Percentiles rank a stretch among this genome's conserved stretches.
Evolutionary conservation across 208 protist genomes (phyloP).

Genomic region (Borovskyia barvae): DNA sequence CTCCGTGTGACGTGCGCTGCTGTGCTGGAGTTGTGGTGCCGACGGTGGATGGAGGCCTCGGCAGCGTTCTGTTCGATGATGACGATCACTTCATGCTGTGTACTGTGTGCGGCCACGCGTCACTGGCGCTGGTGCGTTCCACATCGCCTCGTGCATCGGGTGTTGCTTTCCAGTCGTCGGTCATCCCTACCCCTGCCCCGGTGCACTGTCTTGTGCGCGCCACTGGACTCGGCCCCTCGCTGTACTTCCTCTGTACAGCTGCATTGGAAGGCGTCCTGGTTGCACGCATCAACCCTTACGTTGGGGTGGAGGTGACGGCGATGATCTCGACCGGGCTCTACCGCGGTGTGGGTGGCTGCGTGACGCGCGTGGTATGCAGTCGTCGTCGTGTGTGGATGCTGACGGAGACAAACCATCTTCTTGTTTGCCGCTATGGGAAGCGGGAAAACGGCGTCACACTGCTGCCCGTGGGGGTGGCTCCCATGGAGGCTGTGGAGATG

Average conservation of each 20-base stretch:
- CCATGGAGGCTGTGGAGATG: constrained; percentile 43
- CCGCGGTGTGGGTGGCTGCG: constrained; percentile 62
- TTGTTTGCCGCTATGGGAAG: constrained; percentile 66
- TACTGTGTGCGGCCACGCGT: constrained; percentile 36
- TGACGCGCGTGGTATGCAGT: constrained; percentile 56
- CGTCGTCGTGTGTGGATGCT: constrained; percentile 59
- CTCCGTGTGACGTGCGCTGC: constrained; percentile 17
- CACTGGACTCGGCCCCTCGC: constrained; percentile 50
- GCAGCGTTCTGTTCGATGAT: constrained; percentile 53
- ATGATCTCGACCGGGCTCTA: constrained; percentile 64
- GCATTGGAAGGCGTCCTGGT: constrained; percentile 66
- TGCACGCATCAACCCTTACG: constrained; percentile 54
- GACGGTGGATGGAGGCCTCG: constrained; percentile 55
- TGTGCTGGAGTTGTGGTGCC: constrained; percentile 23
- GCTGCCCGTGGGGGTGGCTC: constrained; percentile 64
- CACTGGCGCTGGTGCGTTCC: constrained; percentile 40
- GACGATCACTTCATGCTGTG: constrained; percentile 72
- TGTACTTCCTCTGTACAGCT: constrained; percentile 53
- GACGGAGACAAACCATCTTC: constrained; percentile 69
- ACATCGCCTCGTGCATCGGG: background rate
- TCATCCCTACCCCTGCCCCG: constrained; percentile 50
- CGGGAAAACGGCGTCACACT: constrained; percentile 36
- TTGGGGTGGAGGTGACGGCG: constrained; percentile 63
- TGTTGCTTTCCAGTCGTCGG: constrained; percentile 6
- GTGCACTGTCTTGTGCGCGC: constrained; percentile 48